Base-by-base conservation (phyloP, 306 rosid genomes). In the Vigna hirtella region DNA sequence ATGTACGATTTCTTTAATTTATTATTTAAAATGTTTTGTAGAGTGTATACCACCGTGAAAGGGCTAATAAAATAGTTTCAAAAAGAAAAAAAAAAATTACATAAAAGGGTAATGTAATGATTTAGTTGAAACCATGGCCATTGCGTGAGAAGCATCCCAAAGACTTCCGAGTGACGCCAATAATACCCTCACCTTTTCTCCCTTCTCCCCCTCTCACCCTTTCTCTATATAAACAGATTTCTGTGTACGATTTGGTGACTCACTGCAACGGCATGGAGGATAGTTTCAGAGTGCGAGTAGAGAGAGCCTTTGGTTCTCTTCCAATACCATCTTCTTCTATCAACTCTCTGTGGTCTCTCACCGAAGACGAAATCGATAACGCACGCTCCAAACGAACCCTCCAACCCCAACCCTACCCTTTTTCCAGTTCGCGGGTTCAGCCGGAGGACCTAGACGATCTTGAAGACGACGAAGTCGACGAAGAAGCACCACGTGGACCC, bases 291-390 rank as follows among this genome's bases (percentile, higher is more conserved):
- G 73, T 83, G 1, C 83, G 86, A 9, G 61, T 51, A 0, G 83
- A 66, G 36, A 83, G 0, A 73, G 83, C 86, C 32, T 83, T 83
- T 24, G 86, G 86, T 48, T 78, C 86, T 72, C 86, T 83, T 10
- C 86, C 86, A 16, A 17, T 83, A 2, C 53, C 82, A 20, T 38
- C 85, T 52, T 72, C 80, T 7, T 65, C 80, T 50, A 77, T 83
- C 16, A 61, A 73, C 83, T 89, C 98, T 66, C 78, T 90, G 0
- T 95, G 99, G 99, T 88, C 89, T 73, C 97, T 95, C 40, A 83
- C 96, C 9, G 89, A 88, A 80, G 96, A 83, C 12, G 98, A 95
- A 63, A 85, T 91, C 87, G 81, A 83, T 28, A 61, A 82, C 74
- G 63, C 34, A 9, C 88, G 67, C 6, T 49, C 64, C 5, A 84